phyloP scores from a whole-genome alignment of 2,329 filamentous ascomycete species.

The Fusarium multiceps region DNA sequence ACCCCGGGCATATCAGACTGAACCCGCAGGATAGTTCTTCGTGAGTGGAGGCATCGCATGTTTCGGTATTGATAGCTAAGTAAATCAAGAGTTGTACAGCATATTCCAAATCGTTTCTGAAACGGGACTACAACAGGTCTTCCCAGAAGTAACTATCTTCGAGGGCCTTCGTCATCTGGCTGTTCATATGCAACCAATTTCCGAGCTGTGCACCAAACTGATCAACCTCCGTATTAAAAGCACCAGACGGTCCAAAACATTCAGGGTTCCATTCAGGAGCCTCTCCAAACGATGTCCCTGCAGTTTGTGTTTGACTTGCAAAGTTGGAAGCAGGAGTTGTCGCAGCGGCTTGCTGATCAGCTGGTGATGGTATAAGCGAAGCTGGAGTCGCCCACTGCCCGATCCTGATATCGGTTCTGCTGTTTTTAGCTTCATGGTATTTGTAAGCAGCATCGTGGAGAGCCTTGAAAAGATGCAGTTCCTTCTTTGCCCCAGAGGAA shows the following conservation, averaged over 20 bases:
- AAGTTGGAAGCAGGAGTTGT: background rate
- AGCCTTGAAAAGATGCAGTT: background rate
- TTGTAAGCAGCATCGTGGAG: background rate
- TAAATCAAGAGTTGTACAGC: rapidly evolving
- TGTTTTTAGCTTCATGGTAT: background rate
- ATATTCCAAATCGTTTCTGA: rapidly evolving
- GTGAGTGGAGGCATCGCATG: no score
- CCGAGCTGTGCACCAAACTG: background rate
- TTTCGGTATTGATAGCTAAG: no score
- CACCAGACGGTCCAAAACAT: background rate
- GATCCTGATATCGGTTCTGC: rapidly evolving
- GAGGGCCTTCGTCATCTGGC: background rate
- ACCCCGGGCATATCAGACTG: no score
- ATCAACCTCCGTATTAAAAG: background rate
- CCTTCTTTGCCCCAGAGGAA: background rate
- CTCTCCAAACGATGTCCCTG: no score
- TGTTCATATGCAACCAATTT: background rate
- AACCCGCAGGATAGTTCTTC: no score
- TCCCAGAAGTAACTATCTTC: background rate
- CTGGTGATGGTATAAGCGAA: background rate
- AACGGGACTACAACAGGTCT: background rate
- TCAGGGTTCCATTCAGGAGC: background rate
- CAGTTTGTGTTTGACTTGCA: background rate
- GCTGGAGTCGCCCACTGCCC: background rate
- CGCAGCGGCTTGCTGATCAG: background rate